These are phyloP conservation scores for Hysterium pulicare DNA, from an alignment of 2,329 filamentous ascomycete genomes.

Conservation along the genomic window DNA sequence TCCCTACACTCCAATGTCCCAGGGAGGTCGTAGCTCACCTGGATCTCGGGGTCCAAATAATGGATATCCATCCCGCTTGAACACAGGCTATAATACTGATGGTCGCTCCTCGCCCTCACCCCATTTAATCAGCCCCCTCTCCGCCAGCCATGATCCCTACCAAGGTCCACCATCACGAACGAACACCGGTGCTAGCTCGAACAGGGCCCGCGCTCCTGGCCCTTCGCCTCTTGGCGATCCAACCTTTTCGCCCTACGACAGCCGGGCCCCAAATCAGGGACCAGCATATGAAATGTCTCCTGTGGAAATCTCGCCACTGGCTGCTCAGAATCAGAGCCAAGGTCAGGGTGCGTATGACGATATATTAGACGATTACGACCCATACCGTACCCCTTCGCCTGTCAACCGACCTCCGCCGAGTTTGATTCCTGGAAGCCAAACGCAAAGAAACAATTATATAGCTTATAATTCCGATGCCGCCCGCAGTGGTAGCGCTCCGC, in stretches of 20 bases:
- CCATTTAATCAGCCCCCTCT: slow-evolving; percentile 19
- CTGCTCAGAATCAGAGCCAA: neutral
- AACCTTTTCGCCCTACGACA: slow-evolving; percentile 32
- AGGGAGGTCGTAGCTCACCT: slow-evolving; percentile 28
- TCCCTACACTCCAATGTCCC: slow-evolving; percentile 28
- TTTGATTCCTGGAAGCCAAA: neutral
- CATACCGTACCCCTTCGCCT: slow-evolving; percentile 18
- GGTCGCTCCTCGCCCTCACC: slow-evolving; percentile 22
- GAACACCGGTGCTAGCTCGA: slow-evolving; percentile 10
- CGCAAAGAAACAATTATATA: neutral
- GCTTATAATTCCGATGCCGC: neutral
- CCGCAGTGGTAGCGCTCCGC: slow-evolving; percentile 26
- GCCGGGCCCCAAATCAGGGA: slow-evolving; percentile 20
- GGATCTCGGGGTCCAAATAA: slow-evolving; percentile 15
- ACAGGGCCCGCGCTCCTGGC: slow-evolving; percentile 7
- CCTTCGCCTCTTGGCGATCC: slow-evolving; percentile 14
- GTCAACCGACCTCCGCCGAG: slow-evolving; percentile 8
- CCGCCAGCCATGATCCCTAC: slow-evolving; percentile 13
- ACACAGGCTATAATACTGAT: slow-evolving; percentile 23
- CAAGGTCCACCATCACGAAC: slow-evolving; percentile 11
- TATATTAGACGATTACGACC: slow-evolving; percentile 4
- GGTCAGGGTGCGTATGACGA: neutral
- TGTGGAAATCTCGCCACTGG: slow-evolving; percentile 22
- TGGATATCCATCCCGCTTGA: slow-evolving; percentile 26
- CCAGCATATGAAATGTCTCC: slow-evolving; percentile 34